phyloP scores from a whole-genome alignment of 192 early-diverging fungal genomes.

The Gamsiella multidivaricata region DNA sequence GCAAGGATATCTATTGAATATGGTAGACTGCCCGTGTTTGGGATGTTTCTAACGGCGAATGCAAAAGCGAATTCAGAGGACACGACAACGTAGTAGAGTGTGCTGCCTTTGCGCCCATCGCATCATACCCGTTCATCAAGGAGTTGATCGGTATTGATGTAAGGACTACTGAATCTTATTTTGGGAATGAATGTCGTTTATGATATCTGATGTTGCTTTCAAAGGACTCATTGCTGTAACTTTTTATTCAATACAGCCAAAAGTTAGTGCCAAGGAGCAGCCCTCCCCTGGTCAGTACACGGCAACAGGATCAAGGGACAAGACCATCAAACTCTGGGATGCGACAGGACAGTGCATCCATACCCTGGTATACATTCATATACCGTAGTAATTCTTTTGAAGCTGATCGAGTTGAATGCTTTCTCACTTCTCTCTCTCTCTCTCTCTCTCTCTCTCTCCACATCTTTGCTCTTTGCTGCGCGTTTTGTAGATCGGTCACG shows the following conservation, averaged over 20 bases:
- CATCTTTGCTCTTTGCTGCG: background rate
- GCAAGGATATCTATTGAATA: too few relatives aligned
- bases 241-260: conserved; percentile 33
- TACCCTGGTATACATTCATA: conserved; percentile 88
- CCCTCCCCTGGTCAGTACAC: conserved; percentile 73
- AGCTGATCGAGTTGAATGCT: conserved; percentile 11
- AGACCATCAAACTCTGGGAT: conserved; percentile 92
- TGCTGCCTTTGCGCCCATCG: conserved; percentile 83
- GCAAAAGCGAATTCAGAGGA: conserved; percentile 82
- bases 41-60: conserved; percentile 80
- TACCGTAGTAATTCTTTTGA: too few relatives aligned
- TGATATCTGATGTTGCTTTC: too few relatives aligned
- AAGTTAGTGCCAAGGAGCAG: conserved; percentile 54
- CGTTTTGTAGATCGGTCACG: conserved; percentile 83
- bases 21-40: conserved; percentile 82
- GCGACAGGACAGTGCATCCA: conserved; percentile 72
- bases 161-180: conserved; percentile 14
- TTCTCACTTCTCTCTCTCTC: background rate
- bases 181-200: too few relatives aligned
- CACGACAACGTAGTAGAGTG: conserved; percentile 98
- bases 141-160: conserved; percentile 76
- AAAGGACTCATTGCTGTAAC: background rate
- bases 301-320: conserved; percentile 90
- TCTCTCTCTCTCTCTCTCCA: conserved; percentile 3
- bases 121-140: conserved; percentile 71